Conservation (phyloP, 208 protist genomes). For the Trypanosomatidae sp. region DNA sequence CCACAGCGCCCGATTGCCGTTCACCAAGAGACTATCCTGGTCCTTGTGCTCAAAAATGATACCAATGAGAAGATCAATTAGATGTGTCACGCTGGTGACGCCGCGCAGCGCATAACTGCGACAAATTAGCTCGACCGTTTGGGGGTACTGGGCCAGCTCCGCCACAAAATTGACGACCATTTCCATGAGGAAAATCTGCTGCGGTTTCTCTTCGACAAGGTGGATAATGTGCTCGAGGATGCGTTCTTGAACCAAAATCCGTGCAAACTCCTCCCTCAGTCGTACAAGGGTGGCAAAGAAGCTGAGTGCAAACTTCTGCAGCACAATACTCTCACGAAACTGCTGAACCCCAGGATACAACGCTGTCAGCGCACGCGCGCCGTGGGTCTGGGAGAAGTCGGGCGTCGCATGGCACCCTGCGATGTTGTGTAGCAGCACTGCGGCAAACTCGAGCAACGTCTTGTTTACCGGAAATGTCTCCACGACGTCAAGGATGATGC, state of each 20-base stretch:
- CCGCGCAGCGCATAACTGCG: constrained; percentile 18
- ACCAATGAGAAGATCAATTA: constrained; percentile 75
- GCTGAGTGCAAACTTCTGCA: constrained; percentile 86
- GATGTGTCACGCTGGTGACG: constrained; percentile 31
- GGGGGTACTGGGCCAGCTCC: constrained; percentile 54
- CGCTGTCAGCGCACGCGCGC: constrained; percentile 38
- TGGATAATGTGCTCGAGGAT: constrained; percentile 63
- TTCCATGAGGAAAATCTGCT: constrained; percentile 85
- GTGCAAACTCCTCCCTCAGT: constrained; percentile 40
- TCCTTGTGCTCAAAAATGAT: constrained; percentile 78
- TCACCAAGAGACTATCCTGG: constrained; percentile 66
- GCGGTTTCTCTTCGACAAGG: constrained; percentile 54
- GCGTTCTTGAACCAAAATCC: constrained; percentile 42
- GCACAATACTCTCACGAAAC: constrained; percentile 55
- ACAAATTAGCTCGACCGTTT: constrained; percentile 34
- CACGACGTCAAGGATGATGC: constrained; percentile 57
- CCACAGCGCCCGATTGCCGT: constrained; percentile 80
- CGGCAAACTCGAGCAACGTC: constrained; percentile 64
- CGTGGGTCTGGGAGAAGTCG: constrained; percentile 40
- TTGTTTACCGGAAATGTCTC: constrained; percentile 61
- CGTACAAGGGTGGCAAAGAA: constrained; percentile 68
- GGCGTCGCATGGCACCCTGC: constrained; percentile 31
- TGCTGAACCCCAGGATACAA: constrained; percentile 54
- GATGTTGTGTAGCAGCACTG: constrained; percentile 82
- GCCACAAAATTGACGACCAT: constrained; percentile 69